Conservation (phyloP, 75 land plant species). For the Chamaecyparis obtusa region DNA sequence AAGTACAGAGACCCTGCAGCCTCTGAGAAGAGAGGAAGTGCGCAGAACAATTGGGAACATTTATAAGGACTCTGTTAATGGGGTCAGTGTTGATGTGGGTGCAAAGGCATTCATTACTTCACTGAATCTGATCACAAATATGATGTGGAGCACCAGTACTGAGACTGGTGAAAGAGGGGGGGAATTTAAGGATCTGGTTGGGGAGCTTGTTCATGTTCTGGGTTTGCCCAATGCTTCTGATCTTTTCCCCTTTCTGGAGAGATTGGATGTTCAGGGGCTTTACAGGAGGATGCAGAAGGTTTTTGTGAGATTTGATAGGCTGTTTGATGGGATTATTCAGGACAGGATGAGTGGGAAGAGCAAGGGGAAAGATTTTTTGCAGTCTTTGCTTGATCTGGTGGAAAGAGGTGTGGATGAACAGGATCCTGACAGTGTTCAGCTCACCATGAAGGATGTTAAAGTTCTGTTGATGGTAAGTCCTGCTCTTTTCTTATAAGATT, state of each 20-base stretch:
- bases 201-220: constrained; percentile 16
- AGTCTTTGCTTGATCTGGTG: constrained; percentile 22
- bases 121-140: neutral
- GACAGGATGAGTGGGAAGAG: neutral
- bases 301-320: constrained; percentile 9
- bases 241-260: constrained; percentile 23
- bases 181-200: constrained; percentile 22
- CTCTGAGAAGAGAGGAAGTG: neutral
- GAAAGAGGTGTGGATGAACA: constrained; percentile 15
- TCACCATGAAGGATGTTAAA: constrained; percentile 34
- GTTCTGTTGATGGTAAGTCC: constrained; percentile 39
- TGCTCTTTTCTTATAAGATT: no score
- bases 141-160: constrained; percentile 2
- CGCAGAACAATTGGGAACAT: constrained; percentile 15
- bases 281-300: constrained; percentile 15
- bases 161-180: constrained; percentile 11
- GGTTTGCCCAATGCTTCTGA: constrained; percentile 35
- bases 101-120: neutral
- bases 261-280: constrained; percentile 42
- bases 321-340: constrained; percentile 26
- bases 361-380: constrained; percentile 33
- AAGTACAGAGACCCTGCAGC: neutral
- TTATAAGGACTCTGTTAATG: neutral
- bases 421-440: constrained; percentile 9
- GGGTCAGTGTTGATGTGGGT: neutral